phyloP scores from a whole-genome alignment of 768 basidiomycete species.

The Russula emetica region DNA sequence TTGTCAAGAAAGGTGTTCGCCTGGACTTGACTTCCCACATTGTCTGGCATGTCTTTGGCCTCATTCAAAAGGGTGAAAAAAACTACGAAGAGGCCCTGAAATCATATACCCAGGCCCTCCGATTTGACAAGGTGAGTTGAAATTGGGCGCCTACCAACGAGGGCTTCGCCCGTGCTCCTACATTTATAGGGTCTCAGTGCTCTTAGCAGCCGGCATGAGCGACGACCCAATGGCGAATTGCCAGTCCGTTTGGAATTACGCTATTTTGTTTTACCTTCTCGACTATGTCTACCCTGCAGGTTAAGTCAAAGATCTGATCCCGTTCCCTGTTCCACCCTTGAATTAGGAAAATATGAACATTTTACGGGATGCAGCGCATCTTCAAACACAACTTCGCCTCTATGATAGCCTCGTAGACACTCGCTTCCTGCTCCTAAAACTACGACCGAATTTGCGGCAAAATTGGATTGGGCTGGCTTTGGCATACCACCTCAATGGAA shows the following conservation, averaged over 20 bases:
- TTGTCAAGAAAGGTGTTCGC: conserved; percentile 79
- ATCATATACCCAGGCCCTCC: conserved; percentile 85
- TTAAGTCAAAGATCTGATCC: conserved; percentile 10
- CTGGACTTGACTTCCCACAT: conserved; percentile 87
- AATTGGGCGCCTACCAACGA: conserved; percentile 3
- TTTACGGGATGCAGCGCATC: conserved; percentile 80
- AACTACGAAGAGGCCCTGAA: conserved; percentile 93
- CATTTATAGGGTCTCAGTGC: not conserved
- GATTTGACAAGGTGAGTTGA: conserved; percentile 75
- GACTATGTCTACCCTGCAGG: conserved; percentile 3
- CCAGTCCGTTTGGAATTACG: not conserved
- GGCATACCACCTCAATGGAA: conserved; percentile 80
- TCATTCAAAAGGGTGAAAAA: conserved; percentile 90
- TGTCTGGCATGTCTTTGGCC: conserved; percentile 96
- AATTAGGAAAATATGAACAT: conserved; percentile 90
- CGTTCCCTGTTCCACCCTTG: not conserved
- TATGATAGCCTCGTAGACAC: conserved; percentile 78
- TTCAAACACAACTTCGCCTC: conserved; percentile 82
- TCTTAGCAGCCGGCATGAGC: not conserved
- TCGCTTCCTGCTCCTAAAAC: conserved; percentile 69
- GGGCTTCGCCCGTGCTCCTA: conserved; percentile 5
- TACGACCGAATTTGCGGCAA: conserved; percentile 77
- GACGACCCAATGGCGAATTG: not conserved
- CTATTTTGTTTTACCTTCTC: not conserved
- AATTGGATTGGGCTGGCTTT: conserved; percentile 90